phyloP scores from a whole-genome alignment of 768 basidiomycete genomes.

The Phylloporus sp. region DNA sequence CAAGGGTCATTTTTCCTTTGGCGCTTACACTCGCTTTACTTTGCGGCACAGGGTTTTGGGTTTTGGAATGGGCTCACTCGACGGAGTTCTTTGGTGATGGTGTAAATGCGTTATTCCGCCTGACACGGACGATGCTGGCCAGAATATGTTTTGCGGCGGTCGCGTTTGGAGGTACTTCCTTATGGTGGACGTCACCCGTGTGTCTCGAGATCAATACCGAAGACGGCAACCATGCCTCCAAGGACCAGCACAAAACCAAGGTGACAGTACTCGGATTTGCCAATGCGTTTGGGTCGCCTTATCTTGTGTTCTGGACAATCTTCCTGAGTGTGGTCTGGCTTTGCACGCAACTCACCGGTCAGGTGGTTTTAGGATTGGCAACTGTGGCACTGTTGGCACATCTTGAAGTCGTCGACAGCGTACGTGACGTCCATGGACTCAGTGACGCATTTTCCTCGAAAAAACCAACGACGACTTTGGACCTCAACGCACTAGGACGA shows the following conservation, averaged over 20 bases:
- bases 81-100: slow-evolving; percentile 41
- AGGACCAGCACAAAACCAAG: slow-evolving; percentile 32
- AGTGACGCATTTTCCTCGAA: slow-evolving; percentile 48
- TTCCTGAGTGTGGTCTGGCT: slow-evolving; percentile 50
- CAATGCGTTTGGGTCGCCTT: slow-evolving; percentile 87
- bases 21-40: slow-evolving; percentile 58
- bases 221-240: slow-evolving; percentile 5
- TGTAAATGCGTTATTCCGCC: slow-evolving; percentile 44
- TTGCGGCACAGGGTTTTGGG: slow-evolving; percentile 66
- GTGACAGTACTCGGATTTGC: slow-evolving; percentile 77
- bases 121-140: slow-evolving; percentile 58
- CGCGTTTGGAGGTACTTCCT: slow-evolving; percentile 47
- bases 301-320: slow-evolving; percentile 76
- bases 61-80: slow-evolving; percentile 76
- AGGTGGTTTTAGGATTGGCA: slow-evolving; percentile 66
- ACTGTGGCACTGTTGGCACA: slow-evolving; percentile 67
- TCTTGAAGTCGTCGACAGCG: slow-evolving; percentile 78
- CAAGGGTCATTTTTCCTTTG: slow-evolving; percentile 56
- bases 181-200: slow-evolving; percentile 74
- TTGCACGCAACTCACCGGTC: slow-evolving; percentile 76
- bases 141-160: slow-evolving; percentile 50
- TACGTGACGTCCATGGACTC: slow-evolving; percentile 63
- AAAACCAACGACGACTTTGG: slow-evolving; percentile 43
- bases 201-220: slow-evolving; percentile 61
- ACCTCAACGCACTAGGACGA: slow-evolving; percentile 28